Percentiles rank a stretch among this genome's conserved stretches.
phyloP scores from a whole-genome alignment of 768 basidiomycete species.

The Suillus weaverae region DNA sequence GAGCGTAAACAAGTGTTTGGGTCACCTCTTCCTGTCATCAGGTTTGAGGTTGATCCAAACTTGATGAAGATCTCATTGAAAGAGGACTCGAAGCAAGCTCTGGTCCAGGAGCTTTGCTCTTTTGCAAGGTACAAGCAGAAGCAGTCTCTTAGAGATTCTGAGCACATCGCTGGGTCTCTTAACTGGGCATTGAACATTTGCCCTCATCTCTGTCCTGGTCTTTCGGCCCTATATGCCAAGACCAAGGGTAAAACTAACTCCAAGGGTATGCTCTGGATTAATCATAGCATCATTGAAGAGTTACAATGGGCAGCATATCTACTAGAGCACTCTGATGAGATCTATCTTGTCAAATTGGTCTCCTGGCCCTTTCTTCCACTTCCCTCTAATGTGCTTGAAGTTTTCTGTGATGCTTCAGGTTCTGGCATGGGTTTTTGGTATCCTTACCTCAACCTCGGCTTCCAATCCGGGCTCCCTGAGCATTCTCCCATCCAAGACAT shows the following conservation, averaged over 20 bases:
- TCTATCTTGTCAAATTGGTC: not conserved
- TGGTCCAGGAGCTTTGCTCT: rapidly evolving
- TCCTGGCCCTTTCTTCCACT: too few species aligned
- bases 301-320: not conserved
- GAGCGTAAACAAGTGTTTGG: slow-evolving; percentile 41
- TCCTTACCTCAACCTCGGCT: too few species aligned
- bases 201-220: slow-evolving; percentile 33
- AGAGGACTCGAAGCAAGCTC: not conserved
- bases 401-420: too few species aligned
- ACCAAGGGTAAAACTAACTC: slow-evolving; percentile 25
- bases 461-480: not conserved
- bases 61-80: slow-evolving; percentile 13
- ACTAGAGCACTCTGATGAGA: not conserved
- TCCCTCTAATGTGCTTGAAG: too few species aligned
- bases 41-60: slow-evolving; percentile 28
- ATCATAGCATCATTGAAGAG: not conserved
- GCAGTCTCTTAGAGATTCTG: slow-evolving; percentile 11
- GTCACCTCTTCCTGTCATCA: slow-evolving; percentile 26
- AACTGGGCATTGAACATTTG: slow-evolving; percentile 45
- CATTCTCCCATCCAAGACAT: slow-evolving; percentile 4
- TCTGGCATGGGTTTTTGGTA: too few species aligned
- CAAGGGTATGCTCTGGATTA: not conserved
- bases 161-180: slow-evolving; percentile 35
- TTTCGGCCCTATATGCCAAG: slow-evolving; percentile 35
- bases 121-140: not conserved